Evolutionary conservation across 345 rosid species (phyloP), one percentile per base, ranked within the genome.

Genomic region (Gynandropsis gynandra): DNA sequence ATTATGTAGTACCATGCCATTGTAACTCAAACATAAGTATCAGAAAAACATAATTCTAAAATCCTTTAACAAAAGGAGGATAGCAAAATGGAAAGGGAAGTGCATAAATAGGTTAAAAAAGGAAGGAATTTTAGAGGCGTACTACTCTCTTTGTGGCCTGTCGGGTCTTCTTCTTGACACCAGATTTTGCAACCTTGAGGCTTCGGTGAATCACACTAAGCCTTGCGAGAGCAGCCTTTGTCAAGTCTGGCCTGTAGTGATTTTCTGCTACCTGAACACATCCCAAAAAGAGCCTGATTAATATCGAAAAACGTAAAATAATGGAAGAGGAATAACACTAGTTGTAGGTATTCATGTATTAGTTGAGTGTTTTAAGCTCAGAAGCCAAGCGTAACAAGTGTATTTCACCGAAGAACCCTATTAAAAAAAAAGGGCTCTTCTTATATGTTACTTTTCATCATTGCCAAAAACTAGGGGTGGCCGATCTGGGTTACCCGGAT

Each of bases 221-320:
- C 55, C 94, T 79, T 38, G 89, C 79, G 54, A 79, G 86, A 39
- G 94, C 84, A 40, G 84, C 86, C 38, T 72, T 81, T 66, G 72
- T 81, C 63, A 84, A 62, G 46, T 84, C 89, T 32, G 86, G 86
- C 63, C 86, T 67, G 80, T 84, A 84, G 68, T 75, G 52, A 57
- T 79, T 79, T 62, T 74, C 78, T n/a, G 67, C 83, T 15, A 81
- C 94, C 86, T 79, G 71, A 54, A n/a, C n/a, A n/a, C n/a, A n/a
- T n/a, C n/a, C n/a, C n/a, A n/a, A n/a, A n/a, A n/a, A n/a, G n/a
- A n/a, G n/a, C n/a, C n/a, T n/a, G n/a, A n/a, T n/a, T n/a, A n/a
- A n/a, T n/a, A n/a, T n/a, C n/a, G n/a, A n/a, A n/a, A n/a, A n/a
- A n/a, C n/a, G n/a, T n/a, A n/a, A n/a, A n/a, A n/a, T n/a, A n/a